These are phyloP conservation scores for Colletotrichum filicis DNA, from an alignment of 2,329 filamentous ascomycete species.

Conservation along the genomic window DNA sequence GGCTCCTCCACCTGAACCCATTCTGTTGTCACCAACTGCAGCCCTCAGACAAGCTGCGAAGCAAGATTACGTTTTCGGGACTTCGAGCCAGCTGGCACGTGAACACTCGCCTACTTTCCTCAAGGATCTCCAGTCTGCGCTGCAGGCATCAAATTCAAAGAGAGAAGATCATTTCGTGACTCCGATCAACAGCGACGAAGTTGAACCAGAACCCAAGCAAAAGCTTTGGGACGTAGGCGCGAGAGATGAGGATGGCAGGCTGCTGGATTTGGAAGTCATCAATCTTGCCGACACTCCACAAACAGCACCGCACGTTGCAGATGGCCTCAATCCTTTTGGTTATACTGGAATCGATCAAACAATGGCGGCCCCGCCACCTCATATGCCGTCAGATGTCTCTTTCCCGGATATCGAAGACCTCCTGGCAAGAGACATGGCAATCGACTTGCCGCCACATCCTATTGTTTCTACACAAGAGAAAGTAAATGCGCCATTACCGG, in stretches of 20 bases:
- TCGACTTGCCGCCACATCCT: neutral
- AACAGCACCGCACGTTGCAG: constrained; percentile 37
- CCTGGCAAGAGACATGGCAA: neutral
- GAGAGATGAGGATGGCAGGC: constrained; percentile 71
- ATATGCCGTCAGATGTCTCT: constrained; percentile 21
- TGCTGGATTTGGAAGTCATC: constrained; percentile 72
- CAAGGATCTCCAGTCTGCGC: constrained; percentile 70
- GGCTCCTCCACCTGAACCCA: constrained; percentile 51
- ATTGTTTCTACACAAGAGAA: neutral
- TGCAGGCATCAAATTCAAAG: constrained; percentile 65
- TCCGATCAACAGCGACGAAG: constrained; percentile 49
- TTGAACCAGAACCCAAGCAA: constrained; percentile 45
- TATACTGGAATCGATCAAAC: constrained; percentile 38
- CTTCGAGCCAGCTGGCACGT: constrained; percentile 82
- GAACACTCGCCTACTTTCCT: constrained; percentile 77
- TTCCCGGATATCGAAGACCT: constrained; percentile 32
- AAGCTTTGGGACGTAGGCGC: constrained; percentile 79
- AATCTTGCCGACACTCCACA: constrained; percentile 63
- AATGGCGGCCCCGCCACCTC: neutral
- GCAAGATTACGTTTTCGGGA: constrained; percentile 87
- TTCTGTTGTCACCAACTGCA: constrained; percentile 75
- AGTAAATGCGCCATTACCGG: neutral
- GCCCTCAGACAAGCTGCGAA: constrained; percentile 73
- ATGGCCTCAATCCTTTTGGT: constrained; percentile 51
- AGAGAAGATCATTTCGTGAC: constrained; percentile 53